These are phyloP conservation scores for Heritiera littoralis DNA, from an alignment of 345 rosid species.

Conservation along the genomic window DNA sequence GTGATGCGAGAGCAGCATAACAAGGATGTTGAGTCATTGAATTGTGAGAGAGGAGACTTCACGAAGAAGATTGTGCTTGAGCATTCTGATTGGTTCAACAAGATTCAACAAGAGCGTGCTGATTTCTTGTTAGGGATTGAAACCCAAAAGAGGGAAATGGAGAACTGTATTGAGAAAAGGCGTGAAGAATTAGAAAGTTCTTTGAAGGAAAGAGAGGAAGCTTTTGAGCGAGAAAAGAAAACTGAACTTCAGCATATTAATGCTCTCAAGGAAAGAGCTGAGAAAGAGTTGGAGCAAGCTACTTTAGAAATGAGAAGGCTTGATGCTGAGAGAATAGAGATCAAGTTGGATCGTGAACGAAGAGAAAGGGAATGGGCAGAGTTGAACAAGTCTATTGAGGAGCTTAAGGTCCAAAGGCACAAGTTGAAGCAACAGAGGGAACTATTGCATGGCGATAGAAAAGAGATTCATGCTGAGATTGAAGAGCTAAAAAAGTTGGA, in stretches of 20 bases:
- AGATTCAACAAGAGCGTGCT: conserved; percentile 80
- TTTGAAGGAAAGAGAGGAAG: conserved; percentile 69
- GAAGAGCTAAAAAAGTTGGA: conserved; percentile 75
- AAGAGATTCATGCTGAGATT: conserved; percentile 62
- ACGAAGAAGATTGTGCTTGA: conserved; percentile 77
- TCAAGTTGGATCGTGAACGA: conserved; percentile 75
- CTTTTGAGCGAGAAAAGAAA: conserved; percentile 80
- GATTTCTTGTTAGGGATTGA: conserved; percentile 79
- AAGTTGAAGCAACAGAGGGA: conserved; percentile 85
- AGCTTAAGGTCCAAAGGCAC: conserved; percentile 70
- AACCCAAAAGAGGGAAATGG: conserved; percentile 80
- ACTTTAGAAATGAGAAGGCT: conserved; percentile 73
- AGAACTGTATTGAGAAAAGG: conserved; percentile 66
- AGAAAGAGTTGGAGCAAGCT: conserved; percentile 70
- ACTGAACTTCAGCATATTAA: conserved; percentile 59
- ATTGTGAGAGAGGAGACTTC: conserved; percentile 80
- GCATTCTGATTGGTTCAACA: conserved; percentile 81
- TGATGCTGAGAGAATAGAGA: conserved; percentile 74
- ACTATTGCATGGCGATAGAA: conserved; percentile 70
- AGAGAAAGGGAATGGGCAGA: conserved; percentile 84
- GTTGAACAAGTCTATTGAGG: conserved; percentile 72
- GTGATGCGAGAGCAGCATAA: conserved; percentile 67
- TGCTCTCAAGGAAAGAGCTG: conserved; percentile 62
- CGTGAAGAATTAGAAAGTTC: conserved; percentile 80
- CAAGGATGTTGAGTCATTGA: conserved; percentile 57